Percentiles rank a stretch among this genome's conserved stretches.
Conservation (phyloP, 2,329 filamentous ascomycete species). For the Xylaria sp. region DNA sequence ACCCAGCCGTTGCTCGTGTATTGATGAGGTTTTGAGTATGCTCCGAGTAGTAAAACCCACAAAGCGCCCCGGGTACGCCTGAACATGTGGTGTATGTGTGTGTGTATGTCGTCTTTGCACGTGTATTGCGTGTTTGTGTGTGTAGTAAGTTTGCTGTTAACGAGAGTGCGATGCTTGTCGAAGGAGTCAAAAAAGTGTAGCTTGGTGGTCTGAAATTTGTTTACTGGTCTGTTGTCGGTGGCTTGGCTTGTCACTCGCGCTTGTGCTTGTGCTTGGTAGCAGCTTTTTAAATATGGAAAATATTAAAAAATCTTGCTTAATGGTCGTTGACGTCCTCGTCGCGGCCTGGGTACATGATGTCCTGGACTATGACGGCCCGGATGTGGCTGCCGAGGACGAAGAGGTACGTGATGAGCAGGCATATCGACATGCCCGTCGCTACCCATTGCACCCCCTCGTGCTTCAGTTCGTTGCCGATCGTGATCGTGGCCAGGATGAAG, state of each 20-base stretch:
- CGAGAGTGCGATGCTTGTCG: background rate
- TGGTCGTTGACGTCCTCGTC: slow-evolving; percentile 58
- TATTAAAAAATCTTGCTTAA: slow-evolving; percentile 21
- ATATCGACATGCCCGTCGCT: slow-evolving; percentile 53
- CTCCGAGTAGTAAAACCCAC: slow-evolving; percentile 13
- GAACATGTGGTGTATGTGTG: slow-evolving; percentile 2
- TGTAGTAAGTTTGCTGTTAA: too few species aligned
- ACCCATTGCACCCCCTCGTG: slow-evolving; percentile 52
- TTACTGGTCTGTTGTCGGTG: background rate
- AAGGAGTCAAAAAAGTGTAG: background rate
- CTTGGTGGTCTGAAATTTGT: too few species aligned
- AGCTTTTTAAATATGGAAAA: background rate
- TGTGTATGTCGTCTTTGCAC: background rate
- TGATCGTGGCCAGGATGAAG: slow-evolving; percentile 59
- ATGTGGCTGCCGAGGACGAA: slow-evolving; percentile 50
- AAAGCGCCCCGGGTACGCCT: slow-evolving; percentile 15
- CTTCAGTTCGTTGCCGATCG: slow-evolving; percentile 52
- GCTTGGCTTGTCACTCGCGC: background rate
- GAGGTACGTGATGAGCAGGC: slow-evolving; percentile 45
- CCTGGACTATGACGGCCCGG: slow-evolving; percentile 51
- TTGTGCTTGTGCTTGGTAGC: background rate
- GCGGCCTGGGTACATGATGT: slow-evolving; percentile 58
- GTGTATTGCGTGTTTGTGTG: background rate
- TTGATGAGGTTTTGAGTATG: slow-evolving; percentile 5
- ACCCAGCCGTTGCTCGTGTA: slow-evolving; percentile 20